A percentile compares a stretch with the other conserved stretches of the same genome.
These are phyloP conservation scores for Ceratocystis cacaofunesta DNA, from an alignment of 2,329 filamentous ascomycete genomes.

Conservation along the genomic window DNA sequence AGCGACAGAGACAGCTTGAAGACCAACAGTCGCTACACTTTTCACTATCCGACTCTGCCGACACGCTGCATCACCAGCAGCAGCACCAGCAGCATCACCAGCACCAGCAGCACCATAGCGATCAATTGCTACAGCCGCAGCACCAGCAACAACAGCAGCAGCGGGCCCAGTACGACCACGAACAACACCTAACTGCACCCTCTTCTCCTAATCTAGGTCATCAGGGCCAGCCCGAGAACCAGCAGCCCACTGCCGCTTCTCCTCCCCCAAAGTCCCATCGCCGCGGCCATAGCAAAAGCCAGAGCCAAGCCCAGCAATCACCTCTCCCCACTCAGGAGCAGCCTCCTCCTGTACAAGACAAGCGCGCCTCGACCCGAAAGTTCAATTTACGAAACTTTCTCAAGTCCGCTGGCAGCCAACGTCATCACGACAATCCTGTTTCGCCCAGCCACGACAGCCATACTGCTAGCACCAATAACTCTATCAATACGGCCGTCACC, in stretches of 20 bases:
- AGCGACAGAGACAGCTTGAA: constrained; percentile 18
- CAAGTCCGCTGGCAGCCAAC: constrained; percentile 11
- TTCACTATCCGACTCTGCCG: constrained; percentile 1
- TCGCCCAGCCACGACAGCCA: constrained; percentile 1
- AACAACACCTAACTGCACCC: background rate
- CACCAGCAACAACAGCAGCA: constrained; percentile 20
- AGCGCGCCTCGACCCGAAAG: constrained; percentile 9
- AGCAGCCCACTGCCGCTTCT: background rate
- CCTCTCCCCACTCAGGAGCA: constrained; percentile 6
- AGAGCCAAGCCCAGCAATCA: background rate
- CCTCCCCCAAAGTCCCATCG: background rate
- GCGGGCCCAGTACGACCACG: constrained; percentile 8
- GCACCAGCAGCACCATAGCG: constrained; percentile 18
- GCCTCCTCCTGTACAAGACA: background rate
- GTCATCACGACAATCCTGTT: constrained; percentile 11
- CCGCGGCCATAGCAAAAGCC: background rate
- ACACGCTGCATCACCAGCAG: constrained; percentile 13
- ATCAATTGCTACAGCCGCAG: constrained; percentile 18
- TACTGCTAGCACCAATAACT: background rate
- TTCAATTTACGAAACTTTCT: constrained; percentile 12
- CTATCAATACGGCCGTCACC: constrained; percentile 14
- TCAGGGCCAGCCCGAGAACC: background rate
- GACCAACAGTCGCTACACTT: constrained; percentile 19
- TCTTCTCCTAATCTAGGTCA: background rate
- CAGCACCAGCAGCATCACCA: constrained; percentile 16